Evolutionary conservation across 2,329 filamentous ascomycete species (phyloP).

Genomic region (Verticillium nubilum): DNA sequence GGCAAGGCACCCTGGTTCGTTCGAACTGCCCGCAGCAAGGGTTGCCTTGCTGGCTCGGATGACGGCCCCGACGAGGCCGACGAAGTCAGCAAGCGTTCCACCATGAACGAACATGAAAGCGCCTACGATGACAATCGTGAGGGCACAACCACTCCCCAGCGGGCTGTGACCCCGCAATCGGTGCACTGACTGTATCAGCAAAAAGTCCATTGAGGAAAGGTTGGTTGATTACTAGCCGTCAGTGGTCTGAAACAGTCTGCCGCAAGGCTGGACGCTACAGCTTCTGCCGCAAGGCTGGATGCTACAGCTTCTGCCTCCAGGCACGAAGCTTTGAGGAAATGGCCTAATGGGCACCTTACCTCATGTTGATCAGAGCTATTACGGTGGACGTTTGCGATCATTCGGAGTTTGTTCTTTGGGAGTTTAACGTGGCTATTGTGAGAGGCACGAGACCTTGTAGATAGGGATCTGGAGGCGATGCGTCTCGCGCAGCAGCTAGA

Average conservation of each 20-base stretch:
- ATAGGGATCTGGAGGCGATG: conserved; percentile 4
- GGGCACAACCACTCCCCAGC: conserved; percentile 1
- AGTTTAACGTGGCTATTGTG: neutral
- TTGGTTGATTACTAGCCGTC: neutral
- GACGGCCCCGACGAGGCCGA: conserved; percentile 3
- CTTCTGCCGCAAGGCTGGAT: neutral
- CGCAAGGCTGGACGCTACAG: neutral
- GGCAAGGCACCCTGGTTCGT: conserved; percentile 44
- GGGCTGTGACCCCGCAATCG: conserved; percentile 8
- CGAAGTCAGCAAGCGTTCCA: conserved; percentile 14
- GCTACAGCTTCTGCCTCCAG: neutral
- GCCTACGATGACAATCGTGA: conserved; percentile 6
- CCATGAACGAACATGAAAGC: conserved; percentile 11
- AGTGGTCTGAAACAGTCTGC: neutral
- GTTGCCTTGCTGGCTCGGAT: conserved; percentile 15
- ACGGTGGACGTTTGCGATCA: neutral
- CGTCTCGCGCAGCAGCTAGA: neutral
- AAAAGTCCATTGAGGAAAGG: neutral
- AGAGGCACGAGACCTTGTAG: conserved; percentile 1
- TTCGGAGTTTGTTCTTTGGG: neutral
- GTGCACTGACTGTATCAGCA: conserved; percentile 1
- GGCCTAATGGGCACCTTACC: neutral
- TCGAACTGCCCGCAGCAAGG: conserved; percentile 25
- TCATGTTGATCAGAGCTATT: neutral
- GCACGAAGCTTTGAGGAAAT: neutral